A percentile compares a stretch with the other conserved stretches of the same genome.
phyloP scores from a whole-genome alignment of 1,284 basidiomycete genomes.

The Leccinum angustisporum region DNA sequence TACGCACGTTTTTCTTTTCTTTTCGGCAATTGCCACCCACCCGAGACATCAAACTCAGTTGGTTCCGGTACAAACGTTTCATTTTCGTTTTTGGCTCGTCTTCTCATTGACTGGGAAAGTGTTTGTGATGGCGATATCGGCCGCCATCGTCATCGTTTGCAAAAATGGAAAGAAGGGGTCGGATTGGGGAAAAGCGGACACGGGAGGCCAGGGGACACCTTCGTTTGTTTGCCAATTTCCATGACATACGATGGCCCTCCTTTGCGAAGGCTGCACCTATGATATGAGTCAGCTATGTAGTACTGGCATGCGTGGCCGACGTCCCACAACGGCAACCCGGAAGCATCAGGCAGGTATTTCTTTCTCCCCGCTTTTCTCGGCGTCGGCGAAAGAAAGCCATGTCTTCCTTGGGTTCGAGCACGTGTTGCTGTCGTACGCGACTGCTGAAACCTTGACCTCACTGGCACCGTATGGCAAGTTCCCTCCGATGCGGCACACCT shows the following conservation, averaged over 20 bases:
- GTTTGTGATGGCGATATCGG: background rate
- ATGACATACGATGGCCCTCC: background rate
- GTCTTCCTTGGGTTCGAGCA: constrained; percentile 5
- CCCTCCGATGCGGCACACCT: background rate
- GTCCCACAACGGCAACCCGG: background rate
- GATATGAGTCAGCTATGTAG: background rate
- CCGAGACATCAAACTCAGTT: background rate
- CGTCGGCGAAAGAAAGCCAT: constrained; percentile 4
- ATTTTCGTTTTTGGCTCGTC: background rate
- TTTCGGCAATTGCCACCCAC: background rate
- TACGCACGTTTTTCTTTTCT: background rate
- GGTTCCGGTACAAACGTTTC: background rate
- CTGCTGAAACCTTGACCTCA: background rate
- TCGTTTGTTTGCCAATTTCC: background rate
- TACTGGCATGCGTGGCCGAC: background rate
- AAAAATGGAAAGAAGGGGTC: background rate
- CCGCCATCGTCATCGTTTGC: background rate
- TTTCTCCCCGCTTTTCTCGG: background rate
- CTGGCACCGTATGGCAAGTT: background rate
- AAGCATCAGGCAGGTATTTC: background rate
- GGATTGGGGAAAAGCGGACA: background rate
- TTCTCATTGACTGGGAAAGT: background rate
- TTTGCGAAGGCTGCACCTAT: background rate
- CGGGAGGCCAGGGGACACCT: background rate
- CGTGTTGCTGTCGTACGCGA: constrained; percentile 3